These are phyloP conservation scores for Tieghemiomyces parasiticus DNA, from an alignment of 192 early-diverging fungal species.

Conservation along the genomic window DNA sequence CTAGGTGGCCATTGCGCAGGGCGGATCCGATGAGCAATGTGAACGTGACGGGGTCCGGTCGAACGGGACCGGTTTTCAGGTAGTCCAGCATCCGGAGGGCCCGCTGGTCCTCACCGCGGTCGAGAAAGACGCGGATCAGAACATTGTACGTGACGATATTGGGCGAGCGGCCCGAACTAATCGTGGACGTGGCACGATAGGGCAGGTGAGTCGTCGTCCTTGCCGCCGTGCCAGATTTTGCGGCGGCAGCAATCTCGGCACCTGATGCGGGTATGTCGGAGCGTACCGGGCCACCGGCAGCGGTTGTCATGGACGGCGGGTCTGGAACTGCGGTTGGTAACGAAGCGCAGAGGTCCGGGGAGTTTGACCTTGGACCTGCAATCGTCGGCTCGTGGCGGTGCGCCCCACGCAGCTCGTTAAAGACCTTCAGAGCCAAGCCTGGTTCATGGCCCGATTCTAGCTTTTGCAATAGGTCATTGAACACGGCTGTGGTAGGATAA, in stretches of 20 bases:
- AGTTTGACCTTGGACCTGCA: too few relatives aligned
- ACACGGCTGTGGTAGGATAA: conserved; percentile 4
- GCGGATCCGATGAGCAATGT: neutral
- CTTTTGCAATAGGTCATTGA: conserved; percentile 3
- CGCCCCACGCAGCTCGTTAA: neutral
- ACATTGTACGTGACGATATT: conserved; percentile 10
- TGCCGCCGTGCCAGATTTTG: too few relatives aligned
- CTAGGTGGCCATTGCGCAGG: neutral
- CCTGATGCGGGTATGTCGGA: too few relatives aligned
- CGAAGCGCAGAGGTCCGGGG: neutral
- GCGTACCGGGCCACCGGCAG: too few relatives aligned
- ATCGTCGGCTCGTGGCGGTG: neutral
- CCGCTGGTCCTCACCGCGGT: neutral
- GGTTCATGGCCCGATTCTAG: neutral
- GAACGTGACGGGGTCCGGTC: neutral
- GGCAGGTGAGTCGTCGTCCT: too few relatives aligned
- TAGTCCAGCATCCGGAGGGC: conserved; percentile 1
- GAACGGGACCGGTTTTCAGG: neutral
- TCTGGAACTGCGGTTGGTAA: too few relatives aligned
- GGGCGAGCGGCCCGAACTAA: conserved; percentile 4
- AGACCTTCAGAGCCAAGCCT: conserved; percentile 1
- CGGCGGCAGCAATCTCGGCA: too few relatives aligned
- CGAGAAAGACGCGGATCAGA: neutral
- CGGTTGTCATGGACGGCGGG: too few relatives aligned
- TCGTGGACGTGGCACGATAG: neutral